Conservation (phyloP, 495 filamentous ascomycete genomes). For the Annulohypoxylon stygium region DNA sequence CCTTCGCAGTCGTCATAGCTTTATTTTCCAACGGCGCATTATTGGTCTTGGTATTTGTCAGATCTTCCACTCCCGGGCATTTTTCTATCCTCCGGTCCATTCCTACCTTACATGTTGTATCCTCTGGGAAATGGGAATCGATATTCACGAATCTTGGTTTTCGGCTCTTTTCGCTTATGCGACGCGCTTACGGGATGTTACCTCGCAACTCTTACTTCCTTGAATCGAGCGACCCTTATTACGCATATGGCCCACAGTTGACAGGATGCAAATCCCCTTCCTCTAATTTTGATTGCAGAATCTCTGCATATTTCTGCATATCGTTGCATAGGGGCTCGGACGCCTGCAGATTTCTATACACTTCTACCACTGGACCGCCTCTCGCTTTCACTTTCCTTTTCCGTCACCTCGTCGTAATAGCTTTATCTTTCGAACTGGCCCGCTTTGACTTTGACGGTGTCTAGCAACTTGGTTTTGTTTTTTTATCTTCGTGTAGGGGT, state of each 20-base stretch:
- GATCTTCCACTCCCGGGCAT: not conserved
- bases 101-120: not conserved
- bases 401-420: slow-evolving; percentile 1
- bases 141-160: slow-evolving; percentile 3
- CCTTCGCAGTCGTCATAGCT: not conserved
- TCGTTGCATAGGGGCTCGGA: not conserved
- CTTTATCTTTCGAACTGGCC: not conserved
- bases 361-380: not conserved
- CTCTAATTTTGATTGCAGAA: not conserved
- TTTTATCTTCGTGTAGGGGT: not conserved
- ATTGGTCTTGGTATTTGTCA: not conserved
- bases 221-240: not conserved
- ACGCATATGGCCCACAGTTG: not conserved
- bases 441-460: not conserved
- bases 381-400: slow-evolving; percentile 5
- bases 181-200: not conserved
- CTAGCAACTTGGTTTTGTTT: not conserved
- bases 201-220: not conserved
- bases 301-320: not conserved
- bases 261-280: slow-evolving; percentile 1
- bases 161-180: not conserved
- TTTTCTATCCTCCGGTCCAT: not conserved
- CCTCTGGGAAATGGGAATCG: not conserved
- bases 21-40: not conserved
- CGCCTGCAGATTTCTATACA: not conserved